Percentiles rank a stretch among this genome's conserved stretches.
Evolutionary conservation across 2,329 filamentous ascomycete genomes (phyloP).

Genomic region (Verticillium dahliae): DNA sequence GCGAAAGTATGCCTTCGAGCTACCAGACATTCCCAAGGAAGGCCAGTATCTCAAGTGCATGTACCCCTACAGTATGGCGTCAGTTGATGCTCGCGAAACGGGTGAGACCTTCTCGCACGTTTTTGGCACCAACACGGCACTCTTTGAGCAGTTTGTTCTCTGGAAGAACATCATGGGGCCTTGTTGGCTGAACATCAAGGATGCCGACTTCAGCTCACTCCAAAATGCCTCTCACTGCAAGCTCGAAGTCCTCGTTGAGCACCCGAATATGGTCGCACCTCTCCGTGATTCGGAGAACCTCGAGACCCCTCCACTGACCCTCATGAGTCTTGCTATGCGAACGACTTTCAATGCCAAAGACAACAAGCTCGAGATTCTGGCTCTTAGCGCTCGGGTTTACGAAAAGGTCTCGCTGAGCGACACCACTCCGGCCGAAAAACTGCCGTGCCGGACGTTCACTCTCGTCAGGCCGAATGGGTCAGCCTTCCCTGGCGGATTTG

Average conservation of each 20-base stretch:
- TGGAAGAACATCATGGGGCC: constrained; percentile 99
- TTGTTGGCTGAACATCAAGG: constrained; percentile 90
- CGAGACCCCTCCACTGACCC: constrained; percentile 77
- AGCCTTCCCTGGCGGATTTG: constrained; percentile 81
- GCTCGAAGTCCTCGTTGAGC: constrained; percentile 75
- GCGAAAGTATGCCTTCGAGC: constrained; percentile 92
- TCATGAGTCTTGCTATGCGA: constrained; percentile 92
- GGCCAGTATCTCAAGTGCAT: constrained; percentile 90
- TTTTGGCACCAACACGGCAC: constrained; percentile 85
- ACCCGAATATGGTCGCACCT: constrained; percentile 68
- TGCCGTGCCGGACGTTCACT: constrained; percentile 87
- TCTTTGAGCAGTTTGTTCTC: constrained; percentile 97
- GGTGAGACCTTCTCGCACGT: constrained; percentile 92
- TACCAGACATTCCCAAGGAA: constrained; percentile 80
- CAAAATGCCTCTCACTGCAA: constrained; percentile 97
- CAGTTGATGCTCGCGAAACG: constrained; percentile 58
- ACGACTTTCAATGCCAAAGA: constrained; percentile 84
- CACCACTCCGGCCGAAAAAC: constrained; percentile 79
- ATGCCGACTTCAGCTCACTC: constrained; percentile 74
- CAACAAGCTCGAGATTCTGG: constrained; percentile 93
- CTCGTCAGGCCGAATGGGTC: constrained; percentile 70
- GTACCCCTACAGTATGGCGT: constrained; percentile 78
- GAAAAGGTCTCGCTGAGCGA: constrained; percentile 83
- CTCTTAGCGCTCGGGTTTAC: constrained; percentile 87
- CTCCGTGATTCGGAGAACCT: constrained; percentile 73